phyloP scores from a whole-genome alignment of 2,329 filamentous ascomycete genomes.

The Nemania sp. region DNA sequence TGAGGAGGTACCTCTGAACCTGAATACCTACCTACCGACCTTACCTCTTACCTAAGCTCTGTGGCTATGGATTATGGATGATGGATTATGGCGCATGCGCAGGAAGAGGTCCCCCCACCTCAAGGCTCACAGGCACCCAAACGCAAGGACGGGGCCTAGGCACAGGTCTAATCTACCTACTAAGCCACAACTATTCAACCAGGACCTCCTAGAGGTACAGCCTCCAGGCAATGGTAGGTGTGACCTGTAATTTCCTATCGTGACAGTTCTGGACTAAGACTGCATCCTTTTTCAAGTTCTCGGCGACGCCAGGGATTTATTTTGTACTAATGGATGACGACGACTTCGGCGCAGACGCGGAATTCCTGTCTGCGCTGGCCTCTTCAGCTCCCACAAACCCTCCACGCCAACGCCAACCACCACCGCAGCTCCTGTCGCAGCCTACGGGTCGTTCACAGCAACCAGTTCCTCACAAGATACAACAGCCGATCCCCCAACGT shows the following conservation, averaged over 20 bases:
- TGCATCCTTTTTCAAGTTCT: no score
- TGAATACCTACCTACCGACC: conserved; percentile 5
- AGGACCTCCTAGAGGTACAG: no score
- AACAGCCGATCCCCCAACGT: conserved; percentile 58
- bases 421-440: conserved; percentile 26
- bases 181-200: no score
- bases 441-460: conserved; percentile 43
- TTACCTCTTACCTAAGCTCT: conserved; percentile 18
- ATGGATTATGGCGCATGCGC: conserved; percentile 3
- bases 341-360: conserved; percentile 52
- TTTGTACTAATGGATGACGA: conserved; percentile 45
- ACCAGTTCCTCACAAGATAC: conserved; percentile 49
- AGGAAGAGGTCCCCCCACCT: no score
- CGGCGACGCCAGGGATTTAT: neutral
- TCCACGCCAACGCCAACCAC: conserved; percentile 17
- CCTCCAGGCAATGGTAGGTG: no score
- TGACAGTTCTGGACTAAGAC: neutral
- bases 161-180: no score
- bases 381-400: conserved; percentile 33
- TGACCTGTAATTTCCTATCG: no score
- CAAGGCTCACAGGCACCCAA: no score
- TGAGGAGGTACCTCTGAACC: no score
- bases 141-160: no score
- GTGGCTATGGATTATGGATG: conserved; percentile 20
- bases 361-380: conserved; percentile 45